phyloP scores from a whole-genome alignment of 495 filamentous ascomycete genomes.

The Neurospora discreta region DNA sequence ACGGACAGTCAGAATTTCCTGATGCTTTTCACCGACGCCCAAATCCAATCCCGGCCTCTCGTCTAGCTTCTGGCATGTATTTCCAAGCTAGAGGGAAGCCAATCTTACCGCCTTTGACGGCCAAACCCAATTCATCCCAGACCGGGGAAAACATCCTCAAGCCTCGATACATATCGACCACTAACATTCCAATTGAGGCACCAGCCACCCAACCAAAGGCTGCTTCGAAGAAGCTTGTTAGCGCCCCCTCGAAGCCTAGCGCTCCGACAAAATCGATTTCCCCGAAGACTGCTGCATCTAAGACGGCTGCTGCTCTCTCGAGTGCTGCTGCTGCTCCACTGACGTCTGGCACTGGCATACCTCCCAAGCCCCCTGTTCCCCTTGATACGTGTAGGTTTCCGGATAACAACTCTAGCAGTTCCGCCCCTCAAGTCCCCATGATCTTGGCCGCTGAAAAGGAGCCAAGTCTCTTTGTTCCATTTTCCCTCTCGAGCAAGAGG shows the following conservation, averaged over 20 bases:
- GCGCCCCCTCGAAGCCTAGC: not conserved
- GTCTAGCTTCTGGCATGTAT: not conserved
- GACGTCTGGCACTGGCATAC: not conserved
- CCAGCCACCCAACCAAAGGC: not conserved
- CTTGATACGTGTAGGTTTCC: not conserved
- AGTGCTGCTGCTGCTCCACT: not conserved
- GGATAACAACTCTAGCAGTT: not conserved
- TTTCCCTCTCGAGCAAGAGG: not conserved
- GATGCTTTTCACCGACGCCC: not conserved
- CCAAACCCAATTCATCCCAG: not conserved
- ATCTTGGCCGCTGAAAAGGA: not conserved
- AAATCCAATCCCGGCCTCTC: not conserved
- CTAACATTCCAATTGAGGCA: not conserved
- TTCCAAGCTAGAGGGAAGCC: not conserved
- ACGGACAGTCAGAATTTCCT: not conserved
- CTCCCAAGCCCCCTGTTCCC: not conserved
- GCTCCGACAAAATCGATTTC: not conserved
- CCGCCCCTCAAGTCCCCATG: not conserved
- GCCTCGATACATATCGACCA: not conserved
- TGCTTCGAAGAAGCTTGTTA: not conserved
- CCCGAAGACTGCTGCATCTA: not conserved
- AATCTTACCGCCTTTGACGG: not conserved
- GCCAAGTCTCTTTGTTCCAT: not conserved
- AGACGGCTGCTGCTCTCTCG: not conserved
- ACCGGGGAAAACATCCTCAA: not conserved